Percentiles rank a stretch among this genome's conserved stretches.
Evolutionary conservation across 2,329 filamentous ascomycete genomes (phyloP).

Genomic region (Ascochyta pisi): DNA sequence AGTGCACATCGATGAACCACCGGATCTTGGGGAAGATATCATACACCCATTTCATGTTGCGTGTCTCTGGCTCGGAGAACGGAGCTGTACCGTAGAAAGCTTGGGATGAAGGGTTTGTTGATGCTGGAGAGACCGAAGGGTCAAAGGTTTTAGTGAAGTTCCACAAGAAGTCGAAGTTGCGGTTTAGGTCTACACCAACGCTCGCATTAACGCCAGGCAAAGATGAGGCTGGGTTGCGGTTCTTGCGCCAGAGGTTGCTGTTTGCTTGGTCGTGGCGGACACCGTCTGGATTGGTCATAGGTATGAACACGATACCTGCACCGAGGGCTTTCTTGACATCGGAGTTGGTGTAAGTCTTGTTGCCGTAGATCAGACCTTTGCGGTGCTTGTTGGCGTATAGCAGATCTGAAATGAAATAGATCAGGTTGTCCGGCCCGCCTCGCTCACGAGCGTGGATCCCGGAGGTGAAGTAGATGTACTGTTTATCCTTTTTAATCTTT

Average conservation of each 20-base stretch:
- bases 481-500: constrained; percentile 50
- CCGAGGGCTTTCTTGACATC: constrained; percentile 61
- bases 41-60: constrained; percentile 61
- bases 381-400: constrained; percentile 60
- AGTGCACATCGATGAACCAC: constrained; percentile 67
- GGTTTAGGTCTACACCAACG: constrained; percentile 43
- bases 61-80: constrained; percentile 64
- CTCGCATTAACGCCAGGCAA: constrained; percentile 20
- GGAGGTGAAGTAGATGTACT: constrained; percentile 61
- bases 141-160: constrained; percentile 59
- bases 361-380: constrained; percentile 60
- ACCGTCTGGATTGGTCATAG: constrained; percentile 42
- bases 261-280: constrained; percentile 40
- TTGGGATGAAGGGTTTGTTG: constrained; percentile 52
- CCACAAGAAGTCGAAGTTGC: constrained; percentile 62
- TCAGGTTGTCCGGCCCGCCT: constrained; percentile 63
- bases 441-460: constrained; percentile 66
- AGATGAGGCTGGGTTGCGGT: constrained; percentile 49
- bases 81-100: constrained; percentile 60
- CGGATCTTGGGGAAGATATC: constrained; percentile 58
- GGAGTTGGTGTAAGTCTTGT: constrained; percentile 58
- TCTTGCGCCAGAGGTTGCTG: constrained; percentile 45
- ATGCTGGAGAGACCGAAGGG: constrained; percentile 48
- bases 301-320: constrained; percentile 61
- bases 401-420: constrained; percentile 66